Conservation (phyloP, 73 alveolate genomes). For the Vitrella brassicaformis region DNA sequence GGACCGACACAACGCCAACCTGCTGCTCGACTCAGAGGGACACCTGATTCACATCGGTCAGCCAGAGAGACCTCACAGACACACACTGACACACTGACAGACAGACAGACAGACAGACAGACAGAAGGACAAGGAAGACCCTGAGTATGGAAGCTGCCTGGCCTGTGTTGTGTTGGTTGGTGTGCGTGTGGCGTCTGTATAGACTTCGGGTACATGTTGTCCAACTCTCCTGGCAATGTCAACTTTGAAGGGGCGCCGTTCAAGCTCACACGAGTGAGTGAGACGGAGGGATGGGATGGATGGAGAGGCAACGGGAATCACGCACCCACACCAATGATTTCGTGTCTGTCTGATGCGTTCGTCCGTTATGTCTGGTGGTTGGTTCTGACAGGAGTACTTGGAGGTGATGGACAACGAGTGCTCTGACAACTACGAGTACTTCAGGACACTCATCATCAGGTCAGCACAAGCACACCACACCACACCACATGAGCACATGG, state of each 20-base stretch:
- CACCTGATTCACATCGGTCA: constrained; percentile 83
- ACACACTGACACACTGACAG: too few relatives aligned
- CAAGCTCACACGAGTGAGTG: constrained; percentile 78
- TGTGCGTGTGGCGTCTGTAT: background rate
- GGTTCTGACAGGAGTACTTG: constrained; percentile 47
- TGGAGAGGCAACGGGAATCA: too few relatives aligned
- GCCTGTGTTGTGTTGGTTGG: background rate
- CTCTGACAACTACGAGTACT: constrained; percentile 71
- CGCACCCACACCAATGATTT: too few relatives aligned
- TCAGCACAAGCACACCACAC: too few relatives aligned
- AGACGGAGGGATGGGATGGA: too few relatives aligned
- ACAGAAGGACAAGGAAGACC: too few relatives aligned
- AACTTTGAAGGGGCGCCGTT: constrained; percentile 97
- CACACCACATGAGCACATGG: too few relatives aligned
- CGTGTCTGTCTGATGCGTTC: too few relatives aligned
- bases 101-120: too few relatives aligned
- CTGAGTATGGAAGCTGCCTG: background rate
- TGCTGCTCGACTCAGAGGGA: constrained; percentile 84
- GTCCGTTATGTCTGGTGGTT: background rate
- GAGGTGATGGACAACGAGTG: constrained; percentile 85
- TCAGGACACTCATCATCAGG: constrained; percentile 50
- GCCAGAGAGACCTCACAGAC: too few relatives aligned
- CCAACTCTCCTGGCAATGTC: constrained; percentile 73
- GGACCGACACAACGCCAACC: constrained; percentile 99
- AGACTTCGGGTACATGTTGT: constrained; percentile 34